Percentiles rank a stretch among this genome's conserved stretches.
These are phyloP conservation scores for Microdochium trichocladiopsis DNA, from an alignment of 2,329 filamentous ascomycete genomes.

Conservation along the genomic window DNA sequence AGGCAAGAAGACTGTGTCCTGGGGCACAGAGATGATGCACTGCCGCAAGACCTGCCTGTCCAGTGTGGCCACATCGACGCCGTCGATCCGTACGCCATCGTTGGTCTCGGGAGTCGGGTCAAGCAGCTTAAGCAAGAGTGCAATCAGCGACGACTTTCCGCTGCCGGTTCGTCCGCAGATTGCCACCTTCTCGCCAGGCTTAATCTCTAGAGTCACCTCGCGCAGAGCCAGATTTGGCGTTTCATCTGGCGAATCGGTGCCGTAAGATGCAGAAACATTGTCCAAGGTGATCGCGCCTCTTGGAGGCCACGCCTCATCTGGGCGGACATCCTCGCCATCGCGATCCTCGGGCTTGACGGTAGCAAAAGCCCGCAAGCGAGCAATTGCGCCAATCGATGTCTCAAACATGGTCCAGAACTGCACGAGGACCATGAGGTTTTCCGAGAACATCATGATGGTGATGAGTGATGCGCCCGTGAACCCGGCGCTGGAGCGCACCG, in stretches of 20 bases:
- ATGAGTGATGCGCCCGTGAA: slow-evolving; percentile 20
- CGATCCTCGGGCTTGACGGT: slow-evolving; percentile 12
- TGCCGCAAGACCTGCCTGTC: slow-evolving; percentile 24
- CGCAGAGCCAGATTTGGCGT: slow-evolving; percentile 15
- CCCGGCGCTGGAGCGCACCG: slow-evolving; percentile 12
- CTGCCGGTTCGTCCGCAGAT: slow-evolving; percentile 26
- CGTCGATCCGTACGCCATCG: slow-evolving; percentile 25
- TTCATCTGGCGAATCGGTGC: not conserved
- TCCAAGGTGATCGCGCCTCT: slow-evolving; percentile 13
- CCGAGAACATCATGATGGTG: slow-evolving; percentile 20
- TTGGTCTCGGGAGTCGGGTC: slow-evolving; percentile 16
- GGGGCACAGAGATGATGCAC: slow-evolving; percentile 32
- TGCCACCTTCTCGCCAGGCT: slow-evolving; percentile 21
- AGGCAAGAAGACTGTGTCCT: slow-evolving; percentile 33
- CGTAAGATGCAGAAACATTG: slow-evolving; percentile 18
- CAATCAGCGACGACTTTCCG: slow-evolving; percentile 32
- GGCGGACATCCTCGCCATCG: slow-evolving; percentile 13
- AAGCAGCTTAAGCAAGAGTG: slow-evolving; percentile 29
- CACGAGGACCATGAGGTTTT: slow-evolving; percentile 16
- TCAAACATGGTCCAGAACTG: slow-evolving; percentile 19
- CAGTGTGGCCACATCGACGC: slow-evolving; percentile 18
- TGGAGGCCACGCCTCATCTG: slow-evolving; percentile 18
- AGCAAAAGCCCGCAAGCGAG: slow-evolving; percentile 16
- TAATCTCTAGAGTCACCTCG: slow-evolving; percentile 17
- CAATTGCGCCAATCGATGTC: slow-evolving; percentile 23